Percentiles rank a stretch among this genome's conserved stretches.
Evolutionary conservation across 2,329 filamentous ascomycete genomes (phyloP).

Genomic region (Bertia moriformis): DNA sequence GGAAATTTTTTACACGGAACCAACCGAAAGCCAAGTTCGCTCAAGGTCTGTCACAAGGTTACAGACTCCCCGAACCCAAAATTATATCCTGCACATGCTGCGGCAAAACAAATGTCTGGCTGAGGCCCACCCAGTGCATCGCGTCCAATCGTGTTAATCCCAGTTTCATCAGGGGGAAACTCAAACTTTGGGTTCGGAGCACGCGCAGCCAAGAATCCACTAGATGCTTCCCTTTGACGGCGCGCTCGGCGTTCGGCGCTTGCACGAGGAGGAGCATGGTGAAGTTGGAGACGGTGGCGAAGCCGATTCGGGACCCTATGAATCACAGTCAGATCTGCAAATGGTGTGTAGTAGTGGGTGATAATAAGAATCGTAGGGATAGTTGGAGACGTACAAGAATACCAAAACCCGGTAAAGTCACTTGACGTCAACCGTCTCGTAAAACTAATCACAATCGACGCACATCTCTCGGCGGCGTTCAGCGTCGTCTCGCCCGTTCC

Average conservation of each 20-base stretch:
- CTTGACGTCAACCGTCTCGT: slow-evolving; percentile 7
- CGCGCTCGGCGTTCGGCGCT: slow-evolving; percentile 12
- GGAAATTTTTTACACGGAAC: too few relatives aligned
- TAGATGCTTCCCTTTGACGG: slow-evolving; percentile 10
- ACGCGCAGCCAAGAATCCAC: slow-evolving; percentile 14
- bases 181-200: slow-evolving; percentile 12
- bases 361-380: neutral
- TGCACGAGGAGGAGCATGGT: slow-evolving; percentile 14
- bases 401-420: slow-evolving; percentile 12
- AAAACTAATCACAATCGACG: slow-evolving; percentile 13
- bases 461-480: slow-evolving; percentile 14
- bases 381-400: slow-evolving; percentile 12
- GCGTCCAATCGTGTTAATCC: slow-evolving; percentile 14
- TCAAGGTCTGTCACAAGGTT: too few relatives aligned
- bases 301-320: slow-evolving; percentile 15
- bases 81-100: neutral
- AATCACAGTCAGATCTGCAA: neutral
- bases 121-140: slow-evolving; percentile 10
- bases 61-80: too few relatives aligned
- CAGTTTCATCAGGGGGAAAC: slow-evolving; percentile 13
- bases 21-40: too few relatives aligned
- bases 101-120: neutral
- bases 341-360: too few relatives aligned
- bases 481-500: slow-evolving; percentile 12
- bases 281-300: slow-evolving; percentile 17